Conservation (phyloP, 441 rosid species). For the Eutrema salsugineum region DNA sequence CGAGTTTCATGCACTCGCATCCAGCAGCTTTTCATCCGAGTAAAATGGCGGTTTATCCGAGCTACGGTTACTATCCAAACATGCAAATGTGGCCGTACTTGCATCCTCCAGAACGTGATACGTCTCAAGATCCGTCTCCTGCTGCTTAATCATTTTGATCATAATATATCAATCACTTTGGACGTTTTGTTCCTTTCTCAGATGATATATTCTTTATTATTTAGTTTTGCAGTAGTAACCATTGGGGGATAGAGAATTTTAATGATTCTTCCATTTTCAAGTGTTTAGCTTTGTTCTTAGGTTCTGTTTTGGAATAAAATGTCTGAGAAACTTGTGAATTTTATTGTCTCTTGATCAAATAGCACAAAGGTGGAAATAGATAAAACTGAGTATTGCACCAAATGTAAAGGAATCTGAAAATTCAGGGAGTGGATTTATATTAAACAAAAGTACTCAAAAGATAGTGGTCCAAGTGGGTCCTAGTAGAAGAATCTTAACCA, state of each 20-base stretch:
- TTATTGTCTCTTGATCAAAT: not conserved
- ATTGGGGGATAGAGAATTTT: not conserved
- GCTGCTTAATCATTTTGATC: slow-evolving; percentile 51
- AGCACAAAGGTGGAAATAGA: not conserved
- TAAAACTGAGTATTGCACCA: not conserved
- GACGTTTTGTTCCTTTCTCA: slow-evolving; percentile 1
- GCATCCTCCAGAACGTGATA: slow-evolving; percentile 54
- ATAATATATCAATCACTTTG: slow-evolving; percentile 13
- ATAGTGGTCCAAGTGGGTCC: not conserved
- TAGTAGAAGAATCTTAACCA: not conserved
- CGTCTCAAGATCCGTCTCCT: slow-evolving; percentile 60
- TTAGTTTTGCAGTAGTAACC: slow-evolving; percentile 2
- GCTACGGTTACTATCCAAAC: slow-evolving; percentile 54
- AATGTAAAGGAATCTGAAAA: not conserved
- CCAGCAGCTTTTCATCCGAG: slow-evolving; percentile 65
- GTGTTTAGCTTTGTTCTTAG: not conserved
- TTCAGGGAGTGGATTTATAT: not conserved
- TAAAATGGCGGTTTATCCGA: slow-evolving; percentile 67
- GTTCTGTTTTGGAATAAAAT: slow-evolving; percentile 15
- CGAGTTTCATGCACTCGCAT: slow-evolving; percentile 48
- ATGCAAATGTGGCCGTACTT: slow-evolving; percentile 84
- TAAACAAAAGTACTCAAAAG: not conserved
- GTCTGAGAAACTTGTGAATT: not conserved
- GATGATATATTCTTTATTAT: slow-evolving; percentile 15
- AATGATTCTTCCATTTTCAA: not conserved